Percentiles rank a stretch among this genome's conserved stretches.
Evolutionary conservation across 352 stramenopile genomes (phyloP).

Genomic region (Blastocystis hominis): DNA sequence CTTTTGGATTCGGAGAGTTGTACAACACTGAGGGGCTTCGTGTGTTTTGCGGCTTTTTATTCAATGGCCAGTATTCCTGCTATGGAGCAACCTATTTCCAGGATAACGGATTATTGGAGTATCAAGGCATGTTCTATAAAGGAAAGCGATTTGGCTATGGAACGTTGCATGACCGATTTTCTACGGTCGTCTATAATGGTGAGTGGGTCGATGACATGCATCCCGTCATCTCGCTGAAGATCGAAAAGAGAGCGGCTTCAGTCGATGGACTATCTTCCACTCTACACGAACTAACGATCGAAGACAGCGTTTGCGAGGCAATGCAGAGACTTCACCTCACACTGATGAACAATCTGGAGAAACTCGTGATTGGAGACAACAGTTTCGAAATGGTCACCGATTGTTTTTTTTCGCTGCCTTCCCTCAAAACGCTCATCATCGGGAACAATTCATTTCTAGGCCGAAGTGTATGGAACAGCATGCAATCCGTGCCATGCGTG

Average conservation of each 20-base stretch:
- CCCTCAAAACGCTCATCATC: background rate
- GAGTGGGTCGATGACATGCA: background rate
- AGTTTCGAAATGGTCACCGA: background rate
- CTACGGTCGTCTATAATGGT: background rate
- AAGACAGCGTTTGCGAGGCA: background rate
- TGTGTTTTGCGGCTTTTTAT: background rate
- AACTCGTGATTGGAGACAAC: background rate
- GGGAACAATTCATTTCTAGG: background rate
- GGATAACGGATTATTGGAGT: background rate
- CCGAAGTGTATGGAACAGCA: background rate
- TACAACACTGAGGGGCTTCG: background rate
- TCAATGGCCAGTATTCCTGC: background rate
- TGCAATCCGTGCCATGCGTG: background rate
- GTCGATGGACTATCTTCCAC: background rate
- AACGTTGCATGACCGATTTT: background rate
- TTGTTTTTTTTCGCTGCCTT: background rate
- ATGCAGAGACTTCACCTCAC: background rate
- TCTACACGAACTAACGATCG: background rate
- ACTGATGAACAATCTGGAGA: background rate
- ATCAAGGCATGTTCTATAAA: background rate
- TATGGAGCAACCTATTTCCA: background rate
- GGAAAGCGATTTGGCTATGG: background rate
- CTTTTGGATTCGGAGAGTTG: background rate
- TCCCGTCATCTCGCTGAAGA: background rate
- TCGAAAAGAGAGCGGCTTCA: background rate